Conservation (phyloP, 495 filamentous ascomycete genomes). For the Massariosphaeria phaeospora region DNA sequence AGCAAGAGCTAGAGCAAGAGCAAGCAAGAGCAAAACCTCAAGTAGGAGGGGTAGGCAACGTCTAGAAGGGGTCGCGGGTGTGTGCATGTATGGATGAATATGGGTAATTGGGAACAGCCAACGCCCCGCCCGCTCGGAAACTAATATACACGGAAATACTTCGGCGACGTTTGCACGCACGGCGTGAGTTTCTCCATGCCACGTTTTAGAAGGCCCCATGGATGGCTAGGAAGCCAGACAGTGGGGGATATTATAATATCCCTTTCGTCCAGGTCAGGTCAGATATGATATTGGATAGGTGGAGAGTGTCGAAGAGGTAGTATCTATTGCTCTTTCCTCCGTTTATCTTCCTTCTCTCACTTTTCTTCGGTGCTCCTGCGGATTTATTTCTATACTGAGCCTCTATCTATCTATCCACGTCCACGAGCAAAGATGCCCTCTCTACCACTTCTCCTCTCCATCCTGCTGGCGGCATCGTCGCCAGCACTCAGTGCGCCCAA, state of each 20-base stretch:
- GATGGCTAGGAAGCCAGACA: no score
- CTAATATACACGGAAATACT: slow-evolving; percentile 1
- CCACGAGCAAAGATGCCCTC: slow-evolving; percentile 13
- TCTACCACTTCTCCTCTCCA: slow-evolving; percentile 5
- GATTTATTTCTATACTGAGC: not conserved
- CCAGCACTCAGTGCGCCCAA: slow-evolving; percentile 12
- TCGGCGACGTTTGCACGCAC: no score
- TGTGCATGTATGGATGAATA: no score
- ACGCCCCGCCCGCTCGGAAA: not conserved
- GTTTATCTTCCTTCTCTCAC: not conserved
- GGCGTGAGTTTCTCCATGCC: slow-evolving; percentile 1
- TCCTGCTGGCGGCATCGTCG: slow-evolving; percentile 4
- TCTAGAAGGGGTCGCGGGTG: no score
- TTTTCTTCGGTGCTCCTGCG: not conserved
- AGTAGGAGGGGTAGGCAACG: no score
- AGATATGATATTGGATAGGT: no score
- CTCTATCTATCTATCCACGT: not conserved
- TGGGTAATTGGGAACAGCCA: no score
- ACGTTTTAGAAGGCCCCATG: no score
- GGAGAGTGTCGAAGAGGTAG: not conserved
- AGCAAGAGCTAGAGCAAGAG: no score
- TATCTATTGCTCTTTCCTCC: not conserved
- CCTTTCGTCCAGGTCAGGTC: not conserved
- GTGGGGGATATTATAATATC: no score
- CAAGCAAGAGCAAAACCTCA: no score